These are phyloP conservation scores for Penicillium janthinellum DNA, from an alignment of 2,329 filamentous ascomycete species.

Conservation along the genomic window DNA sequence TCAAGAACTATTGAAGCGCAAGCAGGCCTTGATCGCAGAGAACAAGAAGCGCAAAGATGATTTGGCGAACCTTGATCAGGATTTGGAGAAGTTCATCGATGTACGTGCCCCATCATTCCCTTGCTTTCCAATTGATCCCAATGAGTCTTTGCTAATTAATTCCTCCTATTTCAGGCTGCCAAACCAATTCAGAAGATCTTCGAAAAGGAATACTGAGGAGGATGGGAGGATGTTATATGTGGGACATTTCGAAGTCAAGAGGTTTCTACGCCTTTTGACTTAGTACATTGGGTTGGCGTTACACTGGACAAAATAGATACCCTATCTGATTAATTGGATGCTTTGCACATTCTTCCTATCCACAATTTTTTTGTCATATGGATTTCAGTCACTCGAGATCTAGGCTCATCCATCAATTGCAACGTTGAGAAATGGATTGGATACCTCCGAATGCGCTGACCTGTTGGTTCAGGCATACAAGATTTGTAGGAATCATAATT, in stretches of 20 bases:
- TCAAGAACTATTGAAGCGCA: constrained; percentile 72
- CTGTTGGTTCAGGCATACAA: background rate
- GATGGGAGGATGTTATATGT: background rate
- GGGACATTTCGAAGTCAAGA: background rate
- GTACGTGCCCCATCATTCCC: constrained; percentile 51
- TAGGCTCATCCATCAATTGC: background rate
- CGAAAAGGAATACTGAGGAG: constrained; percentile 64
- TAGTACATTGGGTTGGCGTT: constrained; percentile 26
- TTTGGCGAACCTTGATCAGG: constrained; percentile 83
- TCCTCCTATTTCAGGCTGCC: constrained; percentile 61
- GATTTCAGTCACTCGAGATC: background rate
- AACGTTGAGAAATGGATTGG: background rate
- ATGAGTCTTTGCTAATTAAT: constrained; percentile 12
- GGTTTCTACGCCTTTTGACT: constrained; percentile 8
- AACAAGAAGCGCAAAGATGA: constrained; percentile 96
- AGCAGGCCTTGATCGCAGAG: constrained; percentile 68
- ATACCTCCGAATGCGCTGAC: background rate
- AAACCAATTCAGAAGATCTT: constrained; percentile 87
- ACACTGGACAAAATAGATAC: constrained; percentile 34
- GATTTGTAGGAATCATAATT: background rate
- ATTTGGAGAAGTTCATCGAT: constrained; percentile 92
- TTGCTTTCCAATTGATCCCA: background rate
- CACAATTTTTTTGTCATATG: background rate
- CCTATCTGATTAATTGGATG: constrained; percentile 17
- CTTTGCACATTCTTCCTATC: background rate